Evolutionary conservation across 192 early-diverging fungal genomes (phyloP), one percentile per base, ranked within the genome.

Genomic region (Backusella mclennaniae): DNA sequence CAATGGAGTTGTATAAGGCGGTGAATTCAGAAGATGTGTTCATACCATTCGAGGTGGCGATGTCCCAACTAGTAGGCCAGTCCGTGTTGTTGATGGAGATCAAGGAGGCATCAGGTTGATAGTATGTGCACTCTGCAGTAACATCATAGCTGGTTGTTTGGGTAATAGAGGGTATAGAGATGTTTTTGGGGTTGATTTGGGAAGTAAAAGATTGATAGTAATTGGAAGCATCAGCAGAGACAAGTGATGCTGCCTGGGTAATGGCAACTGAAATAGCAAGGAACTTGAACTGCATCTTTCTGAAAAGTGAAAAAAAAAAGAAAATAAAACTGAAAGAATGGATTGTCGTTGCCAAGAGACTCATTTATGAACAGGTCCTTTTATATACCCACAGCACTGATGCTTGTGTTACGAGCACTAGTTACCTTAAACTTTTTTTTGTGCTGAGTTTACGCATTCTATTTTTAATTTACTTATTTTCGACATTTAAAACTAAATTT

Each of bases 1-100:
- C 75, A 68, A 86, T 84, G 38, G 81, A 77, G 38, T 86, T 84
- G 66, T 83, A 84, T 67, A 84, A 67, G n/a, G 76, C 67, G 39
- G 73, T 73, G 78, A 84, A 84, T 33, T 86, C 79, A 19, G 81
- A 42, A 3, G 75, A 78, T 67, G 78, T 80, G 73, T 81, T 74
- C 67, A 77, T 77, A 29, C 72, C 72, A 53, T 80, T 80, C 38
- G 71, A 70, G 35, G 79, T 81, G 35, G 79, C 79, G 11, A 49
- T 70, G 3, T 63, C 71, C 79, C 79, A 81, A 1, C 59, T 77
- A 21, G 69, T 74, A 59, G 79, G 75, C 72, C 75, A 81, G n/a
- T 74, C 35, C 5, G 75, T 70, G 21, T 14, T 19, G 23, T 56
- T 69, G 35, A 81, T 53, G 11, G 33, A 26, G 21, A 73, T 21